Evolutionary conservation across 371 early-diverging fungal species (phyloP).

Genomic region (Mortierella polycephala): DNA sequence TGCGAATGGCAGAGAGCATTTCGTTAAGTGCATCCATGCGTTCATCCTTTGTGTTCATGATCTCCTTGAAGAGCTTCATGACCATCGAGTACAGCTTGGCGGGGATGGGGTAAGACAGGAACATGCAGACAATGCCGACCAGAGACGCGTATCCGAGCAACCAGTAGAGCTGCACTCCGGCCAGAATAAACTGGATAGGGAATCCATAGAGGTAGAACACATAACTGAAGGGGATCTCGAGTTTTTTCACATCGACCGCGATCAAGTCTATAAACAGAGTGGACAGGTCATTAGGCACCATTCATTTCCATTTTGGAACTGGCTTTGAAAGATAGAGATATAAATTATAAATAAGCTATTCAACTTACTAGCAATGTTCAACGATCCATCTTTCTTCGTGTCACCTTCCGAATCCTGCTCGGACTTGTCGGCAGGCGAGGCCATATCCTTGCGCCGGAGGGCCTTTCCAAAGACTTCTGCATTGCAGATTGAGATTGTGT

Average conservation of each 20-base stretch:
- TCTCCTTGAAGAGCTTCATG: slow-evolving; percentile 59
- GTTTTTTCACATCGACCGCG: slow-evolving; percentile 68
- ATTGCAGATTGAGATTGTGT: slow-evolving; percentile 67
- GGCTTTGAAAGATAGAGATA: neutral
- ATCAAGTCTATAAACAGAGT: slow-evolving; percentile 49
- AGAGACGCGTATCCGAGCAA: slow-evolving; percentile 73
- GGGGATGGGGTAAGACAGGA: slow-evolving; percentile 70
- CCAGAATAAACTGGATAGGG: slow-evolving; percentile 68
- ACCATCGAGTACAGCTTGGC: slow-evolving; percentile 62
- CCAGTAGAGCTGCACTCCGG: slow-evolving; percentile 69
- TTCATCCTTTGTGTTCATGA: slow-evolving; percentile 72
- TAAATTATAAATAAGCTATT: neutral
- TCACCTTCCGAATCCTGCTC: slow-evolving; percentile 20
- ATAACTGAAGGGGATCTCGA: slow-evolving; percentile 64
- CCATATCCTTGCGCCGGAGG: slow-evolving; percentile 63
- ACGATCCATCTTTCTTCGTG: slow-evolving; percentile 57
- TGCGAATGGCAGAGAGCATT: slow-evolving; percentile 76
- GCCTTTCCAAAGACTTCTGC: slow-evolving; percentile 70
- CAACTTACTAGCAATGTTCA: slow-evolving; percentile 47
- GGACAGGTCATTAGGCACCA: neutral
- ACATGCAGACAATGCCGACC: slow-evolving; percentile 69
- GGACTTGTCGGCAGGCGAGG: slow-evolving; percentile 41
- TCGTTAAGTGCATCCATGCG: slow-evolving; percentile 77
- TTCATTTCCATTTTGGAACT: neutral
- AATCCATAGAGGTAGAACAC: slow-evolving; percentile 67